These are phyloP conservation scores for Dactylellina parvicollis DNA, from an alignment of 2,329 filamentous ascomycete species.

Conservation along the genomic window DNA sequence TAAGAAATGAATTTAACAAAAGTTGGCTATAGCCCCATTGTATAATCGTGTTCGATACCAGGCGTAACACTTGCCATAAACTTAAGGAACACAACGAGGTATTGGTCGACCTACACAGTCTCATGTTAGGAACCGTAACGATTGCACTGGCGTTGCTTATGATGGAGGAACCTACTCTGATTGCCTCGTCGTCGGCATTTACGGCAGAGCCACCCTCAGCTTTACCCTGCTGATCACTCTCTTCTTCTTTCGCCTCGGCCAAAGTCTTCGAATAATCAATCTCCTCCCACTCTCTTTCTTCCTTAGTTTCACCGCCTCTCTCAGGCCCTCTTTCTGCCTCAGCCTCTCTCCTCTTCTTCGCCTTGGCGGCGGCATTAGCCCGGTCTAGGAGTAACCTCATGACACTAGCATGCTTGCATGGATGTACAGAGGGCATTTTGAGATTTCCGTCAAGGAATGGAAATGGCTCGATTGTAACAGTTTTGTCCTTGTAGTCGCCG, in stretches of 20 bases:
- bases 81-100: constrained; percentile 86
- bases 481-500: constrained; percentile 97
- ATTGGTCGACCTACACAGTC: constrained; percentile 77
- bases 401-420: constrained; percentile 95
- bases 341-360: constrained; percentile 67
- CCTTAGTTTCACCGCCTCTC: constrained; percentile 59
- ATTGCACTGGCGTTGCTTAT: not conserved
- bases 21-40: constrained; percentile 69
- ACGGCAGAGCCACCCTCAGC: constrained; percentile 38
- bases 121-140: not conserved
- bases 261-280: constrained; percentile 61
- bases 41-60: constrained; percentile 97
- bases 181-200: constrained; percentile 49
- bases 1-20: not conserved
- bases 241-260: constrained; percentile 47
- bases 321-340: constrained; percentile 53
- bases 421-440: constrained; percentile 96
- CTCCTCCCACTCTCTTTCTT: constrained; percentile 73
- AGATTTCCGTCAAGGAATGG: constrained; percentile 89
- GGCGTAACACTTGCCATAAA: constrained; percentile 91
- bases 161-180: constrained; percentile 17
- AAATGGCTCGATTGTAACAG: constrained; percentile 96
- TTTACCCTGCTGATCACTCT: constrained; percentile 44
- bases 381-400: constrained; percentile 98
- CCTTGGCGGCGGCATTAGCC: constrained; percentile 89